These are phyloP conservation scores for Dothideomycetes sp. DNA, from an alignment of 2,329 filamentous ascomycete species.

Conservation along the genomic window DNA sequence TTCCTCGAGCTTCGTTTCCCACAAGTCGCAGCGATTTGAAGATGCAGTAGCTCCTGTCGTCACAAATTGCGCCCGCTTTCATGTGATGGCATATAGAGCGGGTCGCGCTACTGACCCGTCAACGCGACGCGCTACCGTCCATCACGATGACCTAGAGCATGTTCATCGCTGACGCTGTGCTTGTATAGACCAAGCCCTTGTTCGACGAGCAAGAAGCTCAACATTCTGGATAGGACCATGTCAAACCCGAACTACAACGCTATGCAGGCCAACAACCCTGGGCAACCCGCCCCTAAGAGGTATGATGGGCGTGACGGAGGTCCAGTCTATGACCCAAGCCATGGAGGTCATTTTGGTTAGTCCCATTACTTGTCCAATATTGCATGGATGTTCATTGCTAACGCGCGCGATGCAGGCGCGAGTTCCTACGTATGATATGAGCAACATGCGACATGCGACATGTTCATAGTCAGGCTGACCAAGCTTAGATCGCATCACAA, in stretches of 20 bases:
- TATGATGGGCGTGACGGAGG: constrained; percentile 44
- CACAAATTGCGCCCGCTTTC: no score
- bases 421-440: constrained; percentile 53
- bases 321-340: constrained; percentile 37
- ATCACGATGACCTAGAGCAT: no score
- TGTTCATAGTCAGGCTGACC: constrained; percentile 8
- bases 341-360: constrained; percentile 43
- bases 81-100: no score
- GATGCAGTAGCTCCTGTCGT: no score
- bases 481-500: constrained; percentile 67
- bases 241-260: constrained; percentile 18
- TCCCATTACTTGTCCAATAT: background rate
- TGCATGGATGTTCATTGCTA: background rate
- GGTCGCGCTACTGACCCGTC: no score
- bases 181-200: background rate
- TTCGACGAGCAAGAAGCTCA: background rate
- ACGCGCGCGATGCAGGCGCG: constrained; percentile 43
- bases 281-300: constrained; percentile 30
- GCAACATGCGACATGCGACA: constrained; percentile 6
- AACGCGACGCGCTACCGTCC: background rate
- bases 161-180: background rate
- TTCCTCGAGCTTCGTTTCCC: no score
- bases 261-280: constrained; percentile 20
- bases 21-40: no score
- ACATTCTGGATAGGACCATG: background rate